A percentile compares a stretch with the other conserved stretches of the same genome.
phyloP scores from a whole-genome alignment of 176 grass and related monocot species.

The Thalia dealbata region DNA sequence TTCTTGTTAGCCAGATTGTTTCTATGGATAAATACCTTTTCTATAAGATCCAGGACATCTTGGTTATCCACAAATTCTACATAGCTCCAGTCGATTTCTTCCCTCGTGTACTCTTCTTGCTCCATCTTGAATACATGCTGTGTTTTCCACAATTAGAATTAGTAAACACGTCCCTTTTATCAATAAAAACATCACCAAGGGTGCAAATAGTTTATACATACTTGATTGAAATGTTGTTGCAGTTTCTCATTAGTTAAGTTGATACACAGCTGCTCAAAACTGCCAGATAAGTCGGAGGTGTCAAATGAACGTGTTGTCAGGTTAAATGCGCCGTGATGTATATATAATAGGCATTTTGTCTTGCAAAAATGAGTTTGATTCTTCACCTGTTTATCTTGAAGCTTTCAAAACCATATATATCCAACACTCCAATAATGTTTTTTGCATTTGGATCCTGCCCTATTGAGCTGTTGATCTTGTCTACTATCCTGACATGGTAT shows the following conservation, averaged over 20 bases:
- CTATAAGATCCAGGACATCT: constrained; percentile 92
- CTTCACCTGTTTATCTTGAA: constrained; percentile 90
- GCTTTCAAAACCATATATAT: constrained; percentile 98
- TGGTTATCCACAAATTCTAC: constrained; percentile 98
- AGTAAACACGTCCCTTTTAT: not conserved
- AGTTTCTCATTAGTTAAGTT: constrained; percentile 96
- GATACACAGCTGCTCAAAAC: constrained; percentile 93
- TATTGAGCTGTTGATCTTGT: constrained; percentile 96
- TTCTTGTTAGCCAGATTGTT: not conserved
- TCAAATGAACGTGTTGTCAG: not conserved
- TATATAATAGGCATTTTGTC: not conserved
- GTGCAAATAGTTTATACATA: not conserved
- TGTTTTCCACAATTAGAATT: not conserved
- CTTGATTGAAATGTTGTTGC: constrained; percentile 94
- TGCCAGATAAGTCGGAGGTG: constrained; percentile 31
- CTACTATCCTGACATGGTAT: constrained; percentile 65
- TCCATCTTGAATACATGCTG: constrained; percentile 99
- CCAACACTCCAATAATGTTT: constrained; percentile 86
- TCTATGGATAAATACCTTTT: constrained; percentile 38
- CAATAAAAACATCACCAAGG: not conserved
- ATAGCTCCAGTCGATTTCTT: constrained; percentile 96
- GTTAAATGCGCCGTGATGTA: not conserved
- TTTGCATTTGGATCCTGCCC: constrained; percentile 79
- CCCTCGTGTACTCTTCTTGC: constrained; percentile 88
- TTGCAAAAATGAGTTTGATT: constrained; percentile 3